phyloP scores from a whole-genome alignment of 1,139 yeast genomes.

The Candida sp. region DNA sequence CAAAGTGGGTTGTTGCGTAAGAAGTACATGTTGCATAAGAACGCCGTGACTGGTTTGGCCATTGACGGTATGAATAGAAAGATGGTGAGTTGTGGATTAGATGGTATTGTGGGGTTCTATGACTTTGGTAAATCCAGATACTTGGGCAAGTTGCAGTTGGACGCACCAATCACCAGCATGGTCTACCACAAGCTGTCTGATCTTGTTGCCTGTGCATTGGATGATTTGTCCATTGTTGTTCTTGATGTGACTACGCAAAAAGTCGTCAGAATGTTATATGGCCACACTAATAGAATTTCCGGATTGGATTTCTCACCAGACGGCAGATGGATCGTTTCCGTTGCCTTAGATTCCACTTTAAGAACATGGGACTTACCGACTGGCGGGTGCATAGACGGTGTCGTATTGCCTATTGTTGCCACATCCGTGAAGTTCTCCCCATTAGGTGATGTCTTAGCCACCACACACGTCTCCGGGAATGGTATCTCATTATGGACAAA shows the following conservation, averaged over 20 bases:
- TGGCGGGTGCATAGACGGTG: conserved; percentile 97
- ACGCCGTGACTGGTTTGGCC: conserved; percentile 87
- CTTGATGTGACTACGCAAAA: conserved; percentile 83
- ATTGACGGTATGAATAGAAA: conserved; percentile 89
- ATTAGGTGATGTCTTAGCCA: conserved; percentile 89
- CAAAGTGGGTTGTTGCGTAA: conserved; percentile 88
- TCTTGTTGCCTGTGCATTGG: conserved; percentile 83
- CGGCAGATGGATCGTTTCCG: conserved; percentile 93
- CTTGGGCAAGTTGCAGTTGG: conserved; percentile 69
- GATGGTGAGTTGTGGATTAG: conserved; percentile 88
- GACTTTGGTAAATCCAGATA: conserved; percentile 77
- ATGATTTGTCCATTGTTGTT: conserved; percentile 83
- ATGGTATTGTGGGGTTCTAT: conserved; percentile 88
- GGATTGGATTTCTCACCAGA: conserved; percentile 92
- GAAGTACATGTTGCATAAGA: conserved; percentile 68
- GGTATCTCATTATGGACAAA: conserved; percentile 96
- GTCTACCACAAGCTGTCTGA: conserved; percentile 84
- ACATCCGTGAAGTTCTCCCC: conserved; percentile 86
- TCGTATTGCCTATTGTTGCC: conserved; percentile 75
- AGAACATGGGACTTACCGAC: conserved; percentile 99
- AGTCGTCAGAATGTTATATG: conserved; percentile 86
- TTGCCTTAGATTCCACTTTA: conserved; percentile 84
- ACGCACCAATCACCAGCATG: conserved; percentile 79
- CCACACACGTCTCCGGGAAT: conserved; percentile 89
- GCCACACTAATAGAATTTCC: conserved; percentile 90